Conservation (phyloP, 1,139 yeast species). For the Blastobotrys indianensis region DNA sequence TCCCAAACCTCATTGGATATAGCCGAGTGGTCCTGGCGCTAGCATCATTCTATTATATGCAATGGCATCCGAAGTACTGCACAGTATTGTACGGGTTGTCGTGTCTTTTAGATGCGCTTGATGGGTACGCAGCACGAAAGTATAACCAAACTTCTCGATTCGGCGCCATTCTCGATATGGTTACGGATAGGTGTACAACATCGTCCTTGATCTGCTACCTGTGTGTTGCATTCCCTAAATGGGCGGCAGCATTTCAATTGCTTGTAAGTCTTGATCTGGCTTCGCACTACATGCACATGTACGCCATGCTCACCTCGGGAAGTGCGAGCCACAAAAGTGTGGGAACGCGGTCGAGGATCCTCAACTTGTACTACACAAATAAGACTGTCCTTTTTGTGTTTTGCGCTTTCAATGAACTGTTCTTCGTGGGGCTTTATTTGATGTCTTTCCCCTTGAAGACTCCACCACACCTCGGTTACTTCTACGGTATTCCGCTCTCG, state of each 20-base stretch:
- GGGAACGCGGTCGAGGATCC: slow-evolving; percentile 63
- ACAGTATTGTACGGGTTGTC: slow-evolving; percentile 76
- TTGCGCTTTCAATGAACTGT: slow-evolving; percentile 88
- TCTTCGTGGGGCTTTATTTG: slow-evolving; percentile 84
- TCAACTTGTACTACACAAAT: slow-evolving; percentile 82
- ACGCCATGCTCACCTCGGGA: slow-evolving; percentile 81
- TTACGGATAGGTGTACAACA: slow-evolving; percentile 96
- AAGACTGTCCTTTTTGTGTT: slow-evolving; percentile 76
- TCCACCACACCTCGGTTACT: slow-evolving; percentile 38
- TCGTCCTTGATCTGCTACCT: slow-evolving; percentile 82
- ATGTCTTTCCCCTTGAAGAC: slow-evolving; percentile 52
- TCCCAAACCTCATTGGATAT: slow-evolving; percentile 91
- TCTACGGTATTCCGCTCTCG: slow-evolving; percentile 44
- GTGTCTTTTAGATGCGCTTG: slow-evolving; percentile 91
- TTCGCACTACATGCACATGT: slow-evolving; percentile 98
- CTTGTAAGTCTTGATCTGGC: slow-evolving; percentile 85
- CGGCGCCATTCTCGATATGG: slow-evolving; percentile 98
- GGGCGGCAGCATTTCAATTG: slow-evolving; percentile 70
- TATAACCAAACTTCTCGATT: slow-evolving; percentile 85
- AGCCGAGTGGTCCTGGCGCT: slow-evolving; percentile 75
- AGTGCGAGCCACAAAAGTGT: slow-evolving; percentile 80
- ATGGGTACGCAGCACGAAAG: slow-evolving; percentile 91
- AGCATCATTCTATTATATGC: slow-evolving; percentile 75
- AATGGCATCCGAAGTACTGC: slow-evolving; percentile 72
- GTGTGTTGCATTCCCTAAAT: slow-evolving; percentile 69